Conservation (phyloP, 176 grass and related monocot genomes). For the Cenchrus purpureus region DNA sequence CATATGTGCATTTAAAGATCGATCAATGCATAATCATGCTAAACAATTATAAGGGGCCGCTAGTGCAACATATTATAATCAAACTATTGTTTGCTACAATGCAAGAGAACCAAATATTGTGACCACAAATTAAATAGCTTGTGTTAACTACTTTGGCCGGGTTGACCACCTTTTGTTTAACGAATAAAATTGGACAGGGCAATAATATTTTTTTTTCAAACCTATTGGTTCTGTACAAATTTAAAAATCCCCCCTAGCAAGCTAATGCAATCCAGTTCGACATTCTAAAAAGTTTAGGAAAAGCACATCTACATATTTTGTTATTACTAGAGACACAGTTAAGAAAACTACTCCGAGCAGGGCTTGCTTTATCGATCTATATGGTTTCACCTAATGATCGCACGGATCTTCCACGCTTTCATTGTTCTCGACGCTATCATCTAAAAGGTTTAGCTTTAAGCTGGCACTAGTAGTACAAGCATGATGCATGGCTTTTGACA, state of each 20-base stretch:
- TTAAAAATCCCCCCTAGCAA: background rate
- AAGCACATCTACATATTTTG: background rate
- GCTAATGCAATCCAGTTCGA: background rate
- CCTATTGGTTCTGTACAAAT: background rate
- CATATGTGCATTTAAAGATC: background rate
- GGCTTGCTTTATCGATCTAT: background rate
- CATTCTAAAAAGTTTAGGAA: background rate
- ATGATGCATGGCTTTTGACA: conserved; percentile 9
- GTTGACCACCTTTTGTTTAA: background rate
- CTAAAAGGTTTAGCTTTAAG: background rate
- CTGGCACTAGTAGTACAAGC: conserved; percentile 13
- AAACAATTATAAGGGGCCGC: too few species aligned
- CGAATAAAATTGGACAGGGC: background rate
- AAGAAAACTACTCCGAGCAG: background rate
- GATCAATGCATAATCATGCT: background rate
- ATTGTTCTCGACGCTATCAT: conserved; percentile 3
- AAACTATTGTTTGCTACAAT: background rate
- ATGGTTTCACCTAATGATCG: background rate
- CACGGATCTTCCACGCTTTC: background rate
- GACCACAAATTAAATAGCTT: background rate
- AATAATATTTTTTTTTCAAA: background rate
- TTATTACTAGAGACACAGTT: background rate
- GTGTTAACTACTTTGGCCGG: background rate
- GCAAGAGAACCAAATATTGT: background rate
- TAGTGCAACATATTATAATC: background rate